Conservation (phyloP, 148 eudicot species). For the Polygonum maritimum region DNA sequence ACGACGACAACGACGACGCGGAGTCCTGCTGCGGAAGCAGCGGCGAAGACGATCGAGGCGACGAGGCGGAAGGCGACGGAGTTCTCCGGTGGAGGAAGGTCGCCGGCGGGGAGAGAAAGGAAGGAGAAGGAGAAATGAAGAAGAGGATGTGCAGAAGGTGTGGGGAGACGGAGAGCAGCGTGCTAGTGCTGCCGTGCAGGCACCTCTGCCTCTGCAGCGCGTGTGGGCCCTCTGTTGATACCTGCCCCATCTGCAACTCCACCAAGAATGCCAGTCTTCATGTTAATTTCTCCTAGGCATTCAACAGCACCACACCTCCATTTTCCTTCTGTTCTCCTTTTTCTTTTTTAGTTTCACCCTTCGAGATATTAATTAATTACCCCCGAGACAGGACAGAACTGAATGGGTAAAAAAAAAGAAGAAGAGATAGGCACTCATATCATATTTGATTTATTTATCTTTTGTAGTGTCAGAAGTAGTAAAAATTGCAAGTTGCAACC, state of each 20-base stretch:
- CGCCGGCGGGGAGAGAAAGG: conserved; percentile 12
- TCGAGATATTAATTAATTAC: background rate
- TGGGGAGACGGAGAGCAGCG: conserved; percentile 56
- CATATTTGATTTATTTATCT: background rate
- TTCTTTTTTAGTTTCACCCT: background rate
- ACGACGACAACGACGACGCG: conserved; percentile 63
- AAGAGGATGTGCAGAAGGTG: conserved; percentile 51
- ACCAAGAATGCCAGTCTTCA: conserved; percentile 51
- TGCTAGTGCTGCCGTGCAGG: conserved; percentile 73
- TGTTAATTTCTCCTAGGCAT: conserved; percentile 46
- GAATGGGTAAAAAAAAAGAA: background rate
- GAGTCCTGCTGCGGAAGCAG: conserved; percentile 78
- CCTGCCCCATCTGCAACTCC: conserved; percentile 67
- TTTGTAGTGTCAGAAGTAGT: conserved; percentile 6
- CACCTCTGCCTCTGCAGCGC: conserved; percentile 67
- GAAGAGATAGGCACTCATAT: background rate
- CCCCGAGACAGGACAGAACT: background rate
- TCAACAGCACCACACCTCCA: background rate
- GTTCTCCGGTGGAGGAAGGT: conserved; percentile 8
- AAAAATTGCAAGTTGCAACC: background rate
- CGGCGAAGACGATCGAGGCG: background rate
- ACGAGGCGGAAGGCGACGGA: background rate
- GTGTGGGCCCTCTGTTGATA: conserved; percentile 55
- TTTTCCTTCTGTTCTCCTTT: background rate
- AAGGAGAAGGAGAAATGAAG: background rate